Evolutionary conservation across 768 basidiomycete genomes (phyloP).

Genomic region (Pilatotrama ljubarskyi): DNA sequence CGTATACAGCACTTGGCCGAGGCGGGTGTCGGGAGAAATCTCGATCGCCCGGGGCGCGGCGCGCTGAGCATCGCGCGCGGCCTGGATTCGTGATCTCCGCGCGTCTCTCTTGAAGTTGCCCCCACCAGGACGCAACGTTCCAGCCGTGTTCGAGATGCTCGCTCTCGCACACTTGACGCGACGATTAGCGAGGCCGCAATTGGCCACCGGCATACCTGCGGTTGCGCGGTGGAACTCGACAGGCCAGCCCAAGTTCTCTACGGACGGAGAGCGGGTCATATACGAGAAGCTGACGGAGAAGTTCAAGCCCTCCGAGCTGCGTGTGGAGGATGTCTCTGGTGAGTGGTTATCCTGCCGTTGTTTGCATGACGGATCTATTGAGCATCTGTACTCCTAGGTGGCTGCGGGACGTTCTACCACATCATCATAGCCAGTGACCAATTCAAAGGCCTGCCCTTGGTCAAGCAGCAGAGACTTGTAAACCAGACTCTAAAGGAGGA

Average conservation of each 20-base stretch:
- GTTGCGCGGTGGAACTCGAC: slow-evolving; percentile 10
- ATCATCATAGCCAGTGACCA: slow-evolving; percentile 82
- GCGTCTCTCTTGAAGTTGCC: neutral
- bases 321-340: slow-evolving; percentile 97
- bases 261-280: slow-evolving; percentile 72
- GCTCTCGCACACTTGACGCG: slow-evolving; percentile 24
- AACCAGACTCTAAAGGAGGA: slow-evolving; percentile 85
- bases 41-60: slow-evolving; percentile 1
- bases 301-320: slow-evolving; percentile 78
- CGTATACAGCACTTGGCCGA: neutral
- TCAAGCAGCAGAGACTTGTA: slow-evolving; percentile 94
- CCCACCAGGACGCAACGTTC: neutral
- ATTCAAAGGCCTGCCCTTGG: slow-evolving; percentile 82
- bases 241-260: slow-evolving; percentile 16
- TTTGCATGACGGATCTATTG: too few relatives aligned
- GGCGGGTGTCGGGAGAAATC: slow-evolving; percentile 1
- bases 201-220: neutral
- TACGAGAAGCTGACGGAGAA: slow-evolving; percentile 67
- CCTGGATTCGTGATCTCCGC: slow-evolving; percentile 7
- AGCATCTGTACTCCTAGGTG: slow-evolving; percentile 54
- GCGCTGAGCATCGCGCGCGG: neutral
- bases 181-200: slow-evolving; percentile 17
- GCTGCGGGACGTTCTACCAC: slow-evolving; percentile 96
- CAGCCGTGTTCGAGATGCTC: slow-evolving; percentile 26
- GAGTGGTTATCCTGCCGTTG: neutral